Evolutionary conservation across 305 asterid genomes (phyloP).

Genomic region (Lippia alba): DNA sequence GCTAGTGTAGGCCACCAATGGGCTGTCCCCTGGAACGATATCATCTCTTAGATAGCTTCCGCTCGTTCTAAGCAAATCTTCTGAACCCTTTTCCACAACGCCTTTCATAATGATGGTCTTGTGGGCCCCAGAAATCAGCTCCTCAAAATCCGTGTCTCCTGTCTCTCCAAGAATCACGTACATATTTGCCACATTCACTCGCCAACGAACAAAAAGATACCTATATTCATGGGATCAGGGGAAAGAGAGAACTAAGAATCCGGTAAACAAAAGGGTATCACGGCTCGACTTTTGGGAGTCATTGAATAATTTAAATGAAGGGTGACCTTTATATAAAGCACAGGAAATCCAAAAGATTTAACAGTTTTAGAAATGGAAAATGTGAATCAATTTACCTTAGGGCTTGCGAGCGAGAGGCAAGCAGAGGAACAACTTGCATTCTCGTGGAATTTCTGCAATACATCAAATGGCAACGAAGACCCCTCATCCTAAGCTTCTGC

Average conservation of each 20-base stretch:
- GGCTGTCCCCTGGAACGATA: constrained; percentile 70
- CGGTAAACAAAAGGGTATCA: no score
- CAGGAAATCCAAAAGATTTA: no score
- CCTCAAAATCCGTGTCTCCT: constrained; percentile 89
- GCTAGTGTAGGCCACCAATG: constrained; percentile 45
- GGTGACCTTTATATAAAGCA: no score
- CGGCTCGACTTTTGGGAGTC: no score
- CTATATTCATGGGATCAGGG: constrained; percentile 27
- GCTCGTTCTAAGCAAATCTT: constrained; percentile 65
- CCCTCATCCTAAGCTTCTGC: constrained; percentile 91
- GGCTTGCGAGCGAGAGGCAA: constrained; percentile 91
- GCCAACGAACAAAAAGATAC: constrained; percentile 91
- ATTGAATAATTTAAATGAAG: no score
- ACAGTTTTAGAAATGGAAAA: no score
- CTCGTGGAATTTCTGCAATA: constrained; percentile 83
- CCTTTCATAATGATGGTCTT: constrained; percentile 76
- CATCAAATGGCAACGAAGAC: constrained; percentile 88
- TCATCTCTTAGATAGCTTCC: constrained; percentile 84
- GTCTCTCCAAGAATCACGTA: constrained; percentile 86
- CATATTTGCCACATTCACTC: constrained; percentile 78
- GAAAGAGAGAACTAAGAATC: background rate
- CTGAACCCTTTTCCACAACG: constrained; percentile 65
- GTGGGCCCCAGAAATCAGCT: constrained; percentile 78
- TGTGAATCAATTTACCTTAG: constrained; percentile 56
- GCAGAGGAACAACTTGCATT: constrained; percentile 85